Evolutionary conservation across 202 grass and related monocot species (phyloP).

Genomic region (Cymbopogon flexuosus): DNA sequence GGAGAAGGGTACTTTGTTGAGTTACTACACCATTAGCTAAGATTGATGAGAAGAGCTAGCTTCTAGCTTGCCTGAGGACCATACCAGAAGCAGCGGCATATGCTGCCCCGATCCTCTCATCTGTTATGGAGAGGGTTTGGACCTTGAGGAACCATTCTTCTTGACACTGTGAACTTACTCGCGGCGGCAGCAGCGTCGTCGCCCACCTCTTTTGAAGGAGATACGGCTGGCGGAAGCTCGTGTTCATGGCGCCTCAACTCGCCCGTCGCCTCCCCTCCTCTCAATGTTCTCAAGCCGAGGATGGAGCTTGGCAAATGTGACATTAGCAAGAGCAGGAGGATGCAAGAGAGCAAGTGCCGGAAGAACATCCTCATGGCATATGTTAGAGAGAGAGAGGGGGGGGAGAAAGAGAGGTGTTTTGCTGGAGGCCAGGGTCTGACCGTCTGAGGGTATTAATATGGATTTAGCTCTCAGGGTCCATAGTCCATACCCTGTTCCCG

Average conservation of each 20-base stretch:
- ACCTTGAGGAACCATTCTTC: slow-evolving; percentile 60
- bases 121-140: slow-evolving; percentile 82
- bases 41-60: neutral
- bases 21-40: slow-evolving; percentile 3
- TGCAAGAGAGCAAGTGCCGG: slow-evolving; percentile 23
- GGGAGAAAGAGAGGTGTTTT: neutral
- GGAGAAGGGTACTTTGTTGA: slow-evolving; percentile 4
- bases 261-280: slow-evolving; percentile 9
- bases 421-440: slow-evolving; percentile 19
- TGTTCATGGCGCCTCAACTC: slow-evolving; percentile 24
- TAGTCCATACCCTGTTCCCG: slow-evolving; percentile 3
- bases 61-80: neutral
- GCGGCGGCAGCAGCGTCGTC: neutral
- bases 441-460: slow-evolving; percentile 47
- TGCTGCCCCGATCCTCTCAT: neutral
- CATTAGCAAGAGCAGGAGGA: slow-evolving; percentile 40
- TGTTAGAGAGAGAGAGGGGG: neutral
- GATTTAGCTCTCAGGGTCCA: slow-evolving; percentile 6
- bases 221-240: slow-evolving; percentile 15
- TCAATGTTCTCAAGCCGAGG: slow-evolving; percentile 35
- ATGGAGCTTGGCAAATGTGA: slow-evolving; percentile 29
- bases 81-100: neutral
- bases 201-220: slow-evolving; percentile 26
- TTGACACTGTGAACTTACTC: slow-evolving; percentile 37
- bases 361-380: slow-evolving; percentile 38